A percentile compares a stretch with the other conserved stretches of the same genome.
These are phyloP conservation scores for Oehlia diaphana DNA, from an alignment of 192 early-diverging fungal genomes.

Conservation along the genomic window DNA sequence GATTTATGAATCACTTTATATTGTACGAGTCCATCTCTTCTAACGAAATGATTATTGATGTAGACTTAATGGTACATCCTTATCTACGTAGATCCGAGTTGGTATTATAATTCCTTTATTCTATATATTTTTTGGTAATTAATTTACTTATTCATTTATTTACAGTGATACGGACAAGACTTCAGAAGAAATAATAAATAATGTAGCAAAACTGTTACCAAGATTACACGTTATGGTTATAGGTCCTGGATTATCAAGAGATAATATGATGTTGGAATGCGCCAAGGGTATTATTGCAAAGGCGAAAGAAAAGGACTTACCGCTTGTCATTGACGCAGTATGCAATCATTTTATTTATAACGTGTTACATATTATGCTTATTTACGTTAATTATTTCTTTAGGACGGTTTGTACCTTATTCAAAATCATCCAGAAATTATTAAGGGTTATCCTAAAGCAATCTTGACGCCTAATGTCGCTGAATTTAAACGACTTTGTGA, in stretches of 20 bases:
- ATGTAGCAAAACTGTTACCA: constrained; percentile 53
- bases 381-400: not conserved
- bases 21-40: not conserved
- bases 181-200: constrained; percentile 44
- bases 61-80: constrained; percentile 91
- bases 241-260: constrained; percentile 89
- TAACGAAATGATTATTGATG: not conserved
- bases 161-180: constrained; percentile 4
- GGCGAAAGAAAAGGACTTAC: constrained; percentile 60
- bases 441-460: constrained; percentile 65
- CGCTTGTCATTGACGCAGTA: constrained; percentile 92
- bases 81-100: constrained; percentile 58
- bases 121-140: constrained; percentile 3
- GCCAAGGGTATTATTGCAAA: constrained; percentile 67
- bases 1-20: not conserved
- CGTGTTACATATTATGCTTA: too few relatives aligned
- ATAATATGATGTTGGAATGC: constrained; percentile 63
- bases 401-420: constrained; percentile 84
- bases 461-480: constrained; percentile 87
- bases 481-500: constrained; percentile 83
- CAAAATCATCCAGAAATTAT: constrained; percentile 71
- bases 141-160: not conserved
- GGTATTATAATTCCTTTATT: constrained; percentile 13
- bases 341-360: not conserved
- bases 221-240: constrained; percentile 84